phyloP scores from a whole-genome alignment of 257 asterid genomes.

The Verbena officinalis region DNA sequence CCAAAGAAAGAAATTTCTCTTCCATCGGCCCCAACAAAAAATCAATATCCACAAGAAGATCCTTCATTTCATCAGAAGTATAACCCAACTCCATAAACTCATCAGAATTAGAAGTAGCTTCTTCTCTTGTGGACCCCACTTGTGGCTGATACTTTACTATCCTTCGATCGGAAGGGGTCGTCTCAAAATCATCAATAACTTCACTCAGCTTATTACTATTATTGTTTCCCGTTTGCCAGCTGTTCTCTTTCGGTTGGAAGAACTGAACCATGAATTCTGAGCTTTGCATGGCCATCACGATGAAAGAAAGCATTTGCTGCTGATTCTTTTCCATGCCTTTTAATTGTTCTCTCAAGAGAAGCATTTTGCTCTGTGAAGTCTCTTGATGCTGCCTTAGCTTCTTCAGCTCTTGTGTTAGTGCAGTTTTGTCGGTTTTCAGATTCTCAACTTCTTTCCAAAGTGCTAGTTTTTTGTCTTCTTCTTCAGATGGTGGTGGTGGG shows the following conservation, averaged over 20 bases:
- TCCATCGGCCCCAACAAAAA: conserved; percentile 48
- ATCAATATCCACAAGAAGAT: conserved; percentile 63
- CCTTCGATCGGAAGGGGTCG: conserved; percentile 49
- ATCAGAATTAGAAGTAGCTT: conserved; percentile 36
- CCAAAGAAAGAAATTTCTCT: conserved; percentile 48
- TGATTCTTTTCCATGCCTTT: conserved; percentile 89
- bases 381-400: conserved; percentile 71
- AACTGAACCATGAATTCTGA: conserved; percentile 75
- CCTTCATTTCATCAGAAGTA: conserved; percentile 67
- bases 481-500: conserved; percentile 40
- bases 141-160: conserved; percentile 74
- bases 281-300: conserved; percentile 95
- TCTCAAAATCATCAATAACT: conserved; percentile 57
- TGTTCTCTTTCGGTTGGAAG: conserved; percentile 79
- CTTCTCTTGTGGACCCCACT: conserved; percentile 24
- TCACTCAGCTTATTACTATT: conserved; percentile 48
- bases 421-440: conserved; percentile 61
- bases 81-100: conserved; percentile 65
- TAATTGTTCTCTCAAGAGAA: conserved; percentile 60
- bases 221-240: conserved; percentile 51
- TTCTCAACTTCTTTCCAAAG: conserved; percentile 81
- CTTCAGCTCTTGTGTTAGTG: conserved; percentile 64
- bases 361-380: conserved; percentile 69
- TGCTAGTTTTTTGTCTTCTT: conserved; percentile 52
- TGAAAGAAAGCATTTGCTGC: conserved; percentile 94